Percentiles rank a stretch among this genome's conserved stretches.
phyloP scores from a whole-genome alignment of 257 asterid genomes.

The Solanum virginianum region DNA sequence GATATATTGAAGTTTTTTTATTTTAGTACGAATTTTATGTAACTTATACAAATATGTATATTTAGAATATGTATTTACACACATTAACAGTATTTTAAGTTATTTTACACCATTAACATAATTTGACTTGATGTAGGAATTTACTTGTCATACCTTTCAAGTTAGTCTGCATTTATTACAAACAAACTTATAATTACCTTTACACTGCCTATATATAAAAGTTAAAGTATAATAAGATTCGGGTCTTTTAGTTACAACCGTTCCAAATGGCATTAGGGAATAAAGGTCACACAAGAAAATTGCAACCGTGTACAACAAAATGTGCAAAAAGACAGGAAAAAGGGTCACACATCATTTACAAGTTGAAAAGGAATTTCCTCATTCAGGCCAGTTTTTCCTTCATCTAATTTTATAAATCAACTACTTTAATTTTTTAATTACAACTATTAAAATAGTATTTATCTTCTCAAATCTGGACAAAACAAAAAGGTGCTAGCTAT shows the following conservation, averaged over 20 bases:
- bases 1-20: too few relatives aligned
- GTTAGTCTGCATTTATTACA: background rate
- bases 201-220: background rate
- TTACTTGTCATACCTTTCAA: background rate
- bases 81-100: background rate
- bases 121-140: background rate
- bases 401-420: background rate
- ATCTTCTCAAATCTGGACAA: background rate
- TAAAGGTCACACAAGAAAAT: background rate
- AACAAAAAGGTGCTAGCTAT: background rate
- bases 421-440: background rate
- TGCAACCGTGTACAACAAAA: background rate
- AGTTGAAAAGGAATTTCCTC: conserved; percentile 14
- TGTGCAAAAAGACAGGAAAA: background rate
- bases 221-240: background rate
- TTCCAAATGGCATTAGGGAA: background rate
- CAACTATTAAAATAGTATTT: background rate
- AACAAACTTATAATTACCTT: background rate
- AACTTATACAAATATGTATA: background rate
- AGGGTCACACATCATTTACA: conserved; percentile 10
- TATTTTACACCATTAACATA: background rate
- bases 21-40: too few relatives aligned
- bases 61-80: background rate
- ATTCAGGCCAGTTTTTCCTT: background rate
- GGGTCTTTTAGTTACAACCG: background rate